phyloP scores from a whole-genome alignment of 768 basidiomycete species.

The Mrakia blollopis region DNA sequence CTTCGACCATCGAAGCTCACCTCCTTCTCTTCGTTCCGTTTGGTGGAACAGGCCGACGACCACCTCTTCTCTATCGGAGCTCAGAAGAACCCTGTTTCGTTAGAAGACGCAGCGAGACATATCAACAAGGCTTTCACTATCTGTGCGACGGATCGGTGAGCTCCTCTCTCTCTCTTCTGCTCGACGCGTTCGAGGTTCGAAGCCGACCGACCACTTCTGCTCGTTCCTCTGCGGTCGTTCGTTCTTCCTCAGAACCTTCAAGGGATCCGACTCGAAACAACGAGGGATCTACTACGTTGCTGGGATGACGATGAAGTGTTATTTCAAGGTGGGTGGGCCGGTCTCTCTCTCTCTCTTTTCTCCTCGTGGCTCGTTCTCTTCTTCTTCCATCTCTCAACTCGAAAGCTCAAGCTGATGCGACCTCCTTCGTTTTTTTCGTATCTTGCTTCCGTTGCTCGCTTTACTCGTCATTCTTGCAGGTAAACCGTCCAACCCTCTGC shows the following conservation, averaged over 20 bases:
- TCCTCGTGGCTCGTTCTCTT: neutral
- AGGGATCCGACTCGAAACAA: constrained; percentile 56
- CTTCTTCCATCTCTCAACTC: constrained; percentile 6
- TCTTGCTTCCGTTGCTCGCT: neutral
- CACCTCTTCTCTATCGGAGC: constrained; percentile 16
- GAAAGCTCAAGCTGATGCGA: neutral
- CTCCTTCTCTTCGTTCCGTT: constrained; percentile 40
- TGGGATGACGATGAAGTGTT: constrained; percentile 82
- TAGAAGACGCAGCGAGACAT: constrained; percentile 80
- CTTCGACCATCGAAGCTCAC: constrained; percentile 37
- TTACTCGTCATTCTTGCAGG: constrained; percentile 48
- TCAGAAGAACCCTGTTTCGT: constrained; percentile 52
- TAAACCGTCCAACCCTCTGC: constrained; percentile 82
- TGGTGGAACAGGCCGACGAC: constrained; percentile 24
- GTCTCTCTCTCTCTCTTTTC: neutral
- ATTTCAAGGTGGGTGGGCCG: constrained; percentile 69
- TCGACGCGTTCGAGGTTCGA: neutral
- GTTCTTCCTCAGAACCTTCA: constrained; percentile 53
- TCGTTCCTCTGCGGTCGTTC: neutral
- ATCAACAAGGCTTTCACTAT: constrained; percentile 85
- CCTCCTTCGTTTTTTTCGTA: too few species aligned
- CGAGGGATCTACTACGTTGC: constrained; percentile 95
- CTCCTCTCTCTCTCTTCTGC: neutral
- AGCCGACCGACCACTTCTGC: neutral
- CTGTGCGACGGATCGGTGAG: constrained; percentile 77